Percentiles rank a stretch among this genome's conserved stretches.
Evolutionary conservation across 805 yeast genomes (phyloP).

Genomic region (Candida tibetensis): DNA sequence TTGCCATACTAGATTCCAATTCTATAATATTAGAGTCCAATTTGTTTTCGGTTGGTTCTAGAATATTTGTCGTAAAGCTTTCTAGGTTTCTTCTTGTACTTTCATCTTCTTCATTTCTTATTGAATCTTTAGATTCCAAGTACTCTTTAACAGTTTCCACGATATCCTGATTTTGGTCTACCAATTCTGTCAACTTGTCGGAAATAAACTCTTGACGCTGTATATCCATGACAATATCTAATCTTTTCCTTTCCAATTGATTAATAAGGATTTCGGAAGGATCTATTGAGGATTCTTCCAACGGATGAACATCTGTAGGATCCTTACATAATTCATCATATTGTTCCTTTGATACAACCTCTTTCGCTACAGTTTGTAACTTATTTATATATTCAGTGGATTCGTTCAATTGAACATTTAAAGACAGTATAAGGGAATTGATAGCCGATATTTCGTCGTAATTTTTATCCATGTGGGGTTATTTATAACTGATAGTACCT

Average conservation of each 20-base stretch:
- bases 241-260: slow-evolving; percentile 27
- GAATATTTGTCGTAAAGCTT: slow-evolving; percentile 10
- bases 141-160: slow-evolving; percentile 32
- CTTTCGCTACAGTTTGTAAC: slow-evolving; percentile 17
- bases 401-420: slow-evolving; percentile 17
- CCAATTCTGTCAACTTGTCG: slow-evolving; percentile 30
- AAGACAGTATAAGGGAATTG: slow-evolving; percentile 15
- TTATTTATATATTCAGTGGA: slow-evolving; percentile 18
- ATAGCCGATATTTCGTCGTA: slow-evolving; percentile 20
- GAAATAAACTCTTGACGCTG: slow-evolving; percentile 36
- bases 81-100: slow-evolving; percentile 11
- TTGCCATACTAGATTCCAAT: slow-evolving; percentile 9
- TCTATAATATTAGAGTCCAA: slow-evolving; percentile 14
- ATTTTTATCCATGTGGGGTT: slow-evolving; percentile 20
- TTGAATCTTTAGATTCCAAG: slow-evolving; percentile 20
- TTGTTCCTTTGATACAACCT: slow-evolving; percentile 17
- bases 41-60: slow-evolving; percentile 13
- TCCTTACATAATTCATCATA: slow-evolving; percentile 8
- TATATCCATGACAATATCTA: slow-evolving; percentile 34
- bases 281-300: neutral
- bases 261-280: slow-evolving; percentile 11
- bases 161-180: slow-evolving; percentile 33
- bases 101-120: slow-evolving; percentile 15
- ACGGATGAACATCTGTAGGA: too few species aligned
- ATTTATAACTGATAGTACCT: too few species aligned